Evolutionary conservation across 768 basidiomycete genomes (phyloP), one percentile per base, ranked within the genome.

Genomic region (Tricholoma matsutake): DNA sequence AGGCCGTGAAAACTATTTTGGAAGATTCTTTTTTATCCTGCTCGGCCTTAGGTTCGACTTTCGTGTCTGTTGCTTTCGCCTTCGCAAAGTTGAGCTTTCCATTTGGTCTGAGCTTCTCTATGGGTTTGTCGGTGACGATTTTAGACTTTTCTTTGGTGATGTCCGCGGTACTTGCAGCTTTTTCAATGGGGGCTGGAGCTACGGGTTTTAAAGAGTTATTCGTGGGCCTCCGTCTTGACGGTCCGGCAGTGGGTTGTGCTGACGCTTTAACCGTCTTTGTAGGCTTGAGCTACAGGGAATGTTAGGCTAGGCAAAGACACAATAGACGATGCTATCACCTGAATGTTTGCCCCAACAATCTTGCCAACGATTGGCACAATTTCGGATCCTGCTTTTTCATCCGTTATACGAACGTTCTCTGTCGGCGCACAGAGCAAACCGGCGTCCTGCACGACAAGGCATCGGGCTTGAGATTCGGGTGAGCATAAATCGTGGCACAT

Each of bases 301-400:
- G 18, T 57, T 51, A 54, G 28, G 29, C 31, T 28, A n/a, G 25
- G 45, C 54, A 22, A 14, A 32, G 32, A 20, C 11, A 47, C 45
- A n/a, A 49, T 18, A 41, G 32, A 25, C 14, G 6, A 45, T 25
- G n/a, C 52, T 60, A 64, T 49, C 20, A 85, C 86, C 74, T 81
- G 76, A 10, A 86, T 80, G 59, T 81, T 70, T 45, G 72, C 57
- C 3, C 76, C 74, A 8, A 80, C 69, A 16, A 86, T 73, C 64
- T 80, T 84, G 0, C 87, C 87, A 7, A 83, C 72, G 13, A 65
- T 71, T 9, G 66, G 51, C 13, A 76, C 76, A 57, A 79, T 73
- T 55, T 79, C 79, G 1, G 71, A 60, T 0, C 78, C 83, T 59
- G 79, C 77, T 29, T 75, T 68, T 20, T 68, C 75, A 39, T 86